phyloP scores from a whole-genome alignment of 495 filamentous ascomycete species.

The Daldinia caldariorum region DNA sequence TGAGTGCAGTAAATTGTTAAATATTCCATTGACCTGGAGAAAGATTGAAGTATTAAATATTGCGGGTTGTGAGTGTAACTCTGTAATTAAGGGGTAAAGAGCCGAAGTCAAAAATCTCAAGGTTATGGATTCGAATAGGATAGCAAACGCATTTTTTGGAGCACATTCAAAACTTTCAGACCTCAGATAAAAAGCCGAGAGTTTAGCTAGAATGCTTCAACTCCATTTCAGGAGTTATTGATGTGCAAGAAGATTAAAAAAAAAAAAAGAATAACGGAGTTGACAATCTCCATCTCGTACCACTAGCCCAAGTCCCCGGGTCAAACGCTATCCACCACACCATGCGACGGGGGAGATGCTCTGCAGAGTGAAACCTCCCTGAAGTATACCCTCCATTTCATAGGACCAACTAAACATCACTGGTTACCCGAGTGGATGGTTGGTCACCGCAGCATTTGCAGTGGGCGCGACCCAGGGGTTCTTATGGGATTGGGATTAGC shows the following conservation, averaged over 20 bases:
- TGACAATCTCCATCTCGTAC: constrained; percentile 59
- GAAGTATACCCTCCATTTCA: constrained; percentile 62
- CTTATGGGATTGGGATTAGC: constrained; percentile 59
- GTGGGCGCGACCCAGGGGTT: constrained; percentile 61
- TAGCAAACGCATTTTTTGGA: constrained; percentile 24
- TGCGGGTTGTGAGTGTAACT: neutral
- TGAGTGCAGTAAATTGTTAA: constrained; percentile 32
- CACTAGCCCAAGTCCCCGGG: constrained; percentile 59
- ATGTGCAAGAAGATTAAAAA: no score
- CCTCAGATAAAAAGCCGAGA: constrained; percentile 12
- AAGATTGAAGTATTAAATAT: no score
- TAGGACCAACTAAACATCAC: constrained; percentile 59
- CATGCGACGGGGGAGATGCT: constrained; percentile 63
- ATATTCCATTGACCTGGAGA: no score
- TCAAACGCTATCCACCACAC: constrained; percentile 63
- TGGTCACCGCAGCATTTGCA: constrained; percentile 62
- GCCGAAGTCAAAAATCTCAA: constrained; percentile 22
- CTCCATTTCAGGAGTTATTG: no score
- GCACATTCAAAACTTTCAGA: neutral
- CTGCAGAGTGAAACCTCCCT: constrained; percentile 64
- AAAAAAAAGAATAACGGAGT: constrained; percentile 55
- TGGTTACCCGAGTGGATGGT: constrained; percentile 62
- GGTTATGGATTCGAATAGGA: constrained; percentile 29
- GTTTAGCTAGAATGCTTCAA: no score
- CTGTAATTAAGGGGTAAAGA: neutral